These are phyloP conservation scores for Penicillium sp. DNA, from an alignment of 2,329 filamentous ascomycete genomes.

Conservation along the genomic window DNA sequence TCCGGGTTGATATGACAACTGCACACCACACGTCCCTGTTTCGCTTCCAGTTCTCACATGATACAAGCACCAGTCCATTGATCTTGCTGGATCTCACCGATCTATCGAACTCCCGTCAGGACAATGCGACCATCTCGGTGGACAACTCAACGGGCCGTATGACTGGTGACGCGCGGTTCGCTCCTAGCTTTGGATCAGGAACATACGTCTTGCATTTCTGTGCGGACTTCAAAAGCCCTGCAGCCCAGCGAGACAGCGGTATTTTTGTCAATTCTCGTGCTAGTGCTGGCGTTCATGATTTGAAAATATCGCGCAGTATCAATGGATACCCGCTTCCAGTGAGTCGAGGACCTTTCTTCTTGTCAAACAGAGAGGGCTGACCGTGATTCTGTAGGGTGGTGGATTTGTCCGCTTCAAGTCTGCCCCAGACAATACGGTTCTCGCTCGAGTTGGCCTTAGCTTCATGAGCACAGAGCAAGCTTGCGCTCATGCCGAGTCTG, in stretches of 20 bases:
- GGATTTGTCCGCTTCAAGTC: constrained; percentile 64
- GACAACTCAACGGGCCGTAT: constrained; percentile 60
- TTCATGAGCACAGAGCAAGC: constrained; percentile 67
- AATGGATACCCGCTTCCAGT: constrained; percentile 56
- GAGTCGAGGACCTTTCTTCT: background rate
- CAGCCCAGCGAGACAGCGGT: constrained; percentile 58
- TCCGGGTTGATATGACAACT: constrained; percentile 66
- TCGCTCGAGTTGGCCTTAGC: constrained; percentile 66
- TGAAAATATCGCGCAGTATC: constrained; percentile 58
- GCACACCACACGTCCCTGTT: constrained; percentile 65
- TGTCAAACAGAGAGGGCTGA: background rate
- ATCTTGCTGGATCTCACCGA: constrained; percentile 66
- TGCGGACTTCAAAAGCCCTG: constrained; percentile 61
- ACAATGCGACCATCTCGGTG: constrained; percentile 61
- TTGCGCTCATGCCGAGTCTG: constrained; percentile 64
- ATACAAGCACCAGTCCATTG: constrained; percentile 57
- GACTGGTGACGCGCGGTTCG: constrained; percentile 60
- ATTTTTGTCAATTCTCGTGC: constrained; percentile 64
- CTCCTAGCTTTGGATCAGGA: constrained; percentile 65
- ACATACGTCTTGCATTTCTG: constrained; percentile 63
- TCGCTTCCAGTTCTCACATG: constrained; percentile 60
- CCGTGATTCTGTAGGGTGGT: constrained; percentile 52
- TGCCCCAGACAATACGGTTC: constrained; percentile 51
- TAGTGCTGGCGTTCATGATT: constrained; percentile 51
- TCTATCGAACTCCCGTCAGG: constrained; percentile 59